These are phyloP conservation scores for Mucor racemosus DNA, from an alignment of 371 early-diverging fungal species.

Conservation along the genomic window DNA sequence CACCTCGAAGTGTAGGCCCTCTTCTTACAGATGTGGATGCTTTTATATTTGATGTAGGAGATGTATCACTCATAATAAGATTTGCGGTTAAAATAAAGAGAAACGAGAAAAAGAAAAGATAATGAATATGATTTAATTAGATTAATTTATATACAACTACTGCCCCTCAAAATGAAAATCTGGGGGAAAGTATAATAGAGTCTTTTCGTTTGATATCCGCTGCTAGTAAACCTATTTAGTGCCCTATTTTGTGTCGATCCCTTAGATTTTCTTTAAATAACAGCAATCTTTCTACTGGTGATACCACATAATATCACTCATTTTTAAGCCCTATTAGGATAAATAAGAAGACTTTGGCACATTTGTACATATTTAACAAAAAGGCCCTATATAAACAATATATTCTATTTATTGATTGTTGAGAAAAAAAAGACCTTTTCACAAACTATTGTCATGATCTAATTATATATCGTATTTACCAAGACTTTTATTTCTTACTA, in stretches of 20 bases:
- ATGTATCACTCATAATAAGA: neutral
- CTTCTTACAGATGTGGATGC: constrained; percentile 23
- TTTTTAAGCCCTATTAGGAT: neutral
- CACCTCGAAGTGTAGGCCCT: constrained; percentile 45
- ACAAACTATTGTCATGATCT: neutral
- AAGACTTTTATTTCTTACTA: neutral
- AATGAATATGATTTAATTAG: neutral
- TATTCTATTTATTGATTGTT: neutral
- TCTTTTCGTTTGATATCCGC: neutral
- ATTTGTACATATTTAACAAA: neutral
- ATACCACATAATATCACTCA: neutral
- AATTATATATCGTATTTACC: neutral
- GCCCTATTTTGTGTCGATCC: neutral
- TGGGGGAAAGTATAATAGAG: neutral
- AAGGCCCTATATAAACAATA: neutral
- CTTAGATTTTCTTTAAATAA: neutral
- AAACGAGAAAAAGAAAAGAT: neutral
- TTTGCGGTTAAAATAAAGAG: neutral
- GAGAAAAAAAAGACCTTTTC: neutral
- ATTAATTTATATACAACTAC: neutral
- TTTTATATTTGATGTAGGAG: neutral
- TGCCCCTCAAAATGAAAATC: neutral
- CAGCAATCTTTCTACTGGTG: neutral
- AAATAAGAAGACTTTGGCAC: neutral
- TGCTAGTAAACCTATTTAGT: neutral